Conservation (phyloP, 83 land plant species). For the Picea mariana region DNA sequence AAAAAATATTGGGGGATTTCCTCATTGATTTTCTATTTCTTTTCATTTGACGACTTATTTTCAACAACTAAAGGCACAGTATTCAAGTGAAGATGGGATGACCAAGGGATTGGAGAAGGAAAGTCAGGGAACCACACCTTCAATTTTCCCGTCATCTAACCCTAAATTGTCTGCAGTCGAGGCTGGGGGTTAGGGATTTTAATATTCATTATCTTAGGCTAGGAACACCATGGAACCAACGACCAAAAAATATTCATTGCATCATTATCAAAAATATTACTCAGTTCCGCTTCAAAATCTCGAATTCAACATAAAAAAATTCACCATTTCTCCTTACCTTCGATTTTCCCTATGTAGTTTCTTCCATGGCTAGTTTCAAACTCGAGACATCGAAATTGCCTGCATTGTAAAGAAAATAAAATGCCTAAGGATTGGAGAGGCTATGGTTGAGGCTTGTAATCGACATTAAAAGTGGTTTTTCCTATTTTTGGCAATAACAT, state of each 20-base stretch:
- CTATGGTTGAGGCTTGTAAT: constrained; percentile 41
- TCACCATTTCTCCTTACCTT: constrained; percentile 14
- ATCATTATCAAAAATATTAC: neutral
- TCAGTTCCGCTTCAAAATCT: constrained; percentile 16
- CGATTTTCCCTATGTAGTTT: neutral
- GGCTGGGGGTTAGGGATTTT: neutral
- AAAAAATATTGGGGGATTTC: neutral
- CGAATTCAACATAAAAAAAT: constrained; percentile 7
- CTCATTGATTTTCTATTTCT: neutral
- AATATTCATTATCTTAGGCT: constrained; percentile 39
- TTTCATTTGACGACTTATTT: neutral
- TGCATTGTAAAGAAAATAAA: neutral
- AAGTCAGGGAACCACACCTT: neutral
- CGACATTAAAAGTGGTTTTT: constrained; percentile 48
- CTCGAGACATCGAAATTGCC: neutral
- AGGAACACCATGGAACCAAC: constrained; percentile 61
- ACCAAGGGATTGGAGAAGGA: constrained; percentile 15
- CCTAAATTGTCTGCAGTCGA: neutral
- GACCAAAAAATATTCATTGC: constrained; percentile 50
- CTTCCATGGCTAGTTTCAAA: neutral
- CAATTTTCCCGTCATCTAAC: neutral
- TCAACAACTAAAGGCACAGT: too few species aligned
- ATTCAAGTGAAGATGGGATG: neutral
- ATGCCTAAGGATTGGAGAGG: constrained; percentile 12
- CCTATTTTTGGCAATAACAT: constrained; percentile 36